Evolutionary conservation across 495 filamentous ascomycete genomes (phyloP).

Genomic region (Hypoxylon perforatum): DNA sequence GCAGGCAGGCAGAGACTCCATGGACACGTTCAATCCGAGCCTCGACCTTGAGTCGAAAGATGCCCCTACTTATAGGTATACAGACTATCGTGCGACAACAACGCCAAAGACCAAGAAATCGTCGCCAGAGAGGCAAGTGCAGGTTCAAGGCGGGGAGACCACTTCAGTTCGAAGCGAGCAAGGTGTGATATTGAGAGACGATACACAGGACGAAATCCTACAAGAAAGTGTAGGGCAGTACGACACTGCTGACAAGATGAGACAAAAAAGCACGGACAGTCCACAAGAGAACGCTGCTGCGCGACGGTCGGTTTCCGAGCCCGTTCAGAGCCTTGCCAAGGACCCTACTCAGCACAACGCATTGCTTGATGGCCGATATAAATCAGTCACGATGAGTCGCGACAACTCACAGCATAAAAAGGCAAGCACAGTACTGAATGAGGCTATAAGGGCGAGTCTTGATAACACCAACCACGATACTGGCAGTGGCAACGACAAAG

Average conservation of each 20-base stretch:
- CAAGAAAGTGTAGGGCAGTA: constrained; percentile 11
- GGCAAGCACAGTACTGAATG: background rate
- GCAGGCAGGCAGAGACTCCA: constrained; percentile 43
- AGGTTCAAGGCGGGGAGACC: constrained; percentile 40
- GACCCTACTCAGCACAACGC: constrained; percentile 3
- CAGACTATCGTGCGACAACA: constrained; percentile 35
- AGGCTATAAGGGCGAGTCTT: background rate
- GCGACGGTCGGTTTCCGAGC: constrained; percentile 35
- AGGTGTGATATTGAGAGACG: constrained; percentile 46
- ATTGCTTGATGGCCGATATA: background rate
- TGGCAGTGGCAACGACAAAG: background rate
- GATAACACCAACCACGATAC: background rate
- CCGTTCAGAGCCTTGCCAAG: background rate
- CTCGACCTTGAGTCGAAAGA: constrained; percentile 43
- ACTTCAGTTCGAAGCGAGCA: constrained; percentile 46
- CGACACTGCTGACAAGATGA: background rate
- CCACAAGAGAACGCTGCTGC: background rate
- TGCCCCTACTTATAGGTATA: constrained; percentile 37
- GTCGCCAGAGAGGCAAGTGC: constrained; percentile 41
- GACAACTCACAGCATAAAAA: constrained; percentile 9
- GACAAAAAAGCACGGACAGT: constrained; percentile 1
- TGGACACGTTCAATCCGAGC: constrained; percentile 46
- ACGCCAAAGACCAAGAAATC: constrained; percentile 40
- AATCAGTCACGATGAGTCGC: constrained; percentile 16
- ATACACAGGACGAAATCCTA: constrained; percentile 27